Evolutionary conservation across 768 basidiomycete species (phyloP), one percentile per base, ranked within the genome.

Genomic region (Lactarius deliciosus): DNA sequence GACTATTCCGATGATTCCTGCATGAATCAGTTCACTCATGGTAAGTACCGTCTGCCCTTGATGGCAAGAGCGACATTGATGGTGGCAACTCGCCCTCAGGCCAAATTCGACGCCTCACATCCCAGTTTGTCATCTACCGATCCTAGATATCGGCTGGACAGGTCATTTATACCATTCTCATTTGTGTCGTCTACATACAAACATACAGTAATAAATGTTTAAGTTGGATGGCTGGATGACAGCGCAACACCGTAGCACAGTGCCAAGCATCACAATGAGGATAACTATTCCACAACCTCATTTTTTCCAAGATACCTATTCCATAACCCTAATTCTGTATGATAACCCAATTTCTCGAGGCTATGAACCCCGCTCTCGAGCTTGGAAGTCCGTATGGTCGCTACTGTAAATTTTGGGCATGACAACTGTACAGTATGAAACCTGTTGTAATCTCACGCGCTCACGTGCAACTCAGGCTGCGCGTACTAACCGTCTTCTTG

Each of bases 1-100:
- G 83, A 84, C 73, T 85, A 83, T 77, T 76, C 76, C 36, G 73
- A 82, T 64, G 83, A 84, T 69, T 72, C 77, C 66, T 84, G 83
- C 78, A 83, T 83, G 82, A 77, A 64, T 66, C 65, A 79, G 65
- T 85, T 84, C 75, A 83, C 83, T 38, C 40, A 75, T 56, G 82
- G 82, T 80, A 41, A 25, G 38, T 25, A 30, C 25, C 15, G 20
- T 30, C 61, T n/a, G 15, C 1, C 18, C 6, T 25, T 43, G 10
- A 11, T 18, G 7, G n/a, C 18, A 57, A 25, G n/a, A n/a, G n/a
- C 8, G 28, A 41, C n/a, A 34, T 34, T 68, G 41, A 30, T 58
- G 28, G 25, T 56, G 40, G 10, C 15, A 22, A 50, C 11, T 32
- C 18, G 34, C 16, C 16, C 45, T 16, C 16, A 68, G 66, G 71